A percentile compares a stretch with the other conserved stretches of the same genome.
phyloP scores from a whole-genome alignment of 192 early-diverging fungal species.

The Pilaira anomala region DNA sequence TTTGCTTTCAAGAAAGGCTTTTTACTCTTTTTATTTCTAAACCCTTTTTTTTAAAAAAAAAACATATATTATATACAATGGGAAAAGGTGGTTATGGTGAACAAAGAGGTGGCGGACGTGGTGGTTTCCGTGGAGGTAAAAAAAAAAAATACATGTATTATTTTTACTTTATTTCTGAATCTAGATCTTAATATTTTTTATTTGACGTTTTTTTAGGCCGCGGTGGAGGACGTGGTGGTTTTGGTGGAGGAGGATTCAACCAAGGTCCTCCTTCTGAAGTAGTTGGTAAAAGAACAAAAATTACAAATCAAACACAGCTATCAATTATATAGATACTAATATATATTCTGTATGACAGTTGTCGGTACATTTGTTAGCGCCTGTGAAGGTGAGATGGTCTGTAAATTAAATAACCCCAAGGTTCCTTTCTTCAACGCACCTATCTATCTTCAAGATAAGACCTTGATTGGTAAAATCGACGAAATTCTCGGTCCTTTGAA shows the following conservation, averaged over 20 bases:
- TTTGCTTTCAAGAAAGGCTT: slow-evolving; percentile 8
- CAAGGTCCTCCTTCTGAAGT: slow-evolving; percentile 36
- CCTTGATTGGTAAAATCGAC: slow-evolving; percentile 97
- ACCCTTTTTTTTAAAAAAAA: background rate
- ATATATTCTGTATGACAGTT: slow-evolving; percentile 38
- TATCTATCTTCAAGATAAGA: slow-evolving; percentile 96
- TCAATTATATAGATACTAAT: slow-evolving; percentile 38
- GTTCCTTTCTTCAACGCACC: slow-evolving; percentile 99
- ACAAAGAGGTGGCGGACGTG: slow-evolving; percentile 20
- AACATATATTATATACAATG: slow-evolving; percentile 20
- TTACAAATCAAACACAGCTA: slow-evolving; percentile 22
- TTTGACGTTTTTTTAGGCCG: slow-evolving; percentile 21
- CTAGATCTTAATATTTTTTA: background rate
- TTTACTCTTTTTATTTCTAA: too few relatives aligned
- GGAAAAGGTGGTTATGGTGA: slow-evolving; percentile 29
- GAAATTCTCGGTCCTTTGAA: slow-evolving; percentile 97
- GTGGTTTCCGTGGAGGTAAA: slow-evolving; percentile 18
- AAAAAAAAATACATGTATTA: background rate
- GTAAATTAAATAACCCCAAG: slow-evolving; percentile 80
- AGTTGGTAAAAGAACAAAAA: slow-evolving; percentile 25
- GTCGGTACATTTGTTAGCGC: slow-evolving; percentile 90
- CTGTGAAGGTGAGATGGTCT: slow-evolving; percentile 98
- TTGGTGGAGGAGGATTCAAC: slow-evolving; percentile 15
- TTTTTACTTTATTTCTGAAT: background rate
- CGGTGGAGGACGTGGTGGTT: slow-evolving; percentile 28